phyloP scores from a whole-genome alignment of 257 asterid genomes.

The Nyctanthes arbortristis region DNA sequence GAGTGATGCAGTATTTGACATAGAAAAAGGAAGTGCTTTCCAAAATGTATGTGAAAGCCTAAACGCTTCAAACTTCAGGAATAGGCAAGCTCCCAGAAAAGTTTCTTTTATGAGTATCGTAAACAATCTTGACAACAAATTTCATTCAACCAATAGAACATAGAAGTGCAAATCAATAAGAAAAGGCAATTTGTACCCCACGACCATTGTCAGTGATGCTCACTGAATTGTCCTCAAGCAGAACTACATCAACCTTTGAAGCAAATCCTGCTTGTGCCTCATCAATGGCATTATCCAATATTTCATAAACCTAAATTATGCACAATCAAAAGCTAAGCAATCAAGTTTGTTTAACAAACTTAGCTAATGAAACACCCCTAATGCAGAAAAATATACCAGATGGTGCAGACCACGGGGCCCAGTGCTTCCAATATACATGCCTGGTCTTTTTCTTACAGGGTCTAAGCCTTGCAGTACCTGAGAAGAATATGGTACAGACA shows the following conservation, averaged over 20 bases:
- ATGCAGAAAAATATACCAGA: constrained; percentile 49
- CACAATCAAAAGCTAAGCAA: constrained; percentile 26
- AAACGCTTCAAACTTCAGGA: neutral
- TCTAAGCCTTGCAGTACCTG: constrained; percentile 97
- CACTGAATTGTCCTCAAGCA: constrained; percentile 80
- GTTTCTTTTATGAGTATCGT: neutral
- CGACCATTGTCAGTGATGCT: constrained; percentile 93
- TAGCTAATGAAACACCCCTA: neutral
- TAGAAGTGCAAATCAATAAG: constrained; percentile 6
- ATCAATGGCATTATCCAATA: constrained; percentile 94
- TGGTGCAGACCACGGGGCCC: constrained; percentile 96
- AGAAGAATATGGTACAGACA: constrained; percentile 16
- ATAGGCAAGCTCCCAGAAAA: neutral
- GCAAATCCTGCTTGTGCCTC: constrained; percentile 99
- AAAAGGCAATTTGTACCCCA: constrained; percentile 70
- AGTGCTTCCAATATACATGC: constrained; percentile 97
- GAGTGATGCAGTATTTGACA: neutral
- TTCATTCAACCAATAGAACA: neutral
- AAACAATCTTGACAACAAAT: constrained; percentile 6
- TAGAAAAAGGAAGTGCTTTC: constrained; percentile 1
- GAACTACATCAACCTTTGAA: constrained; percentile 72
- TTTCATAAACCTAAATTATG: constrained; percentile 71
- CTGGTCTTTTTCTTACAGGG: constrained; percentile 94
- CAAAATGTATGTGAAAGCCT: constrained; percentile 5
- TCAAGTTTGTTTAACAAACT: neutral